Percentiles rank a stretch among this genome's conserved stretches.
Evolutionary conservation across 257 asterid genomes (phyloP).

Genomic region (Verbena officinalis): DNA sequence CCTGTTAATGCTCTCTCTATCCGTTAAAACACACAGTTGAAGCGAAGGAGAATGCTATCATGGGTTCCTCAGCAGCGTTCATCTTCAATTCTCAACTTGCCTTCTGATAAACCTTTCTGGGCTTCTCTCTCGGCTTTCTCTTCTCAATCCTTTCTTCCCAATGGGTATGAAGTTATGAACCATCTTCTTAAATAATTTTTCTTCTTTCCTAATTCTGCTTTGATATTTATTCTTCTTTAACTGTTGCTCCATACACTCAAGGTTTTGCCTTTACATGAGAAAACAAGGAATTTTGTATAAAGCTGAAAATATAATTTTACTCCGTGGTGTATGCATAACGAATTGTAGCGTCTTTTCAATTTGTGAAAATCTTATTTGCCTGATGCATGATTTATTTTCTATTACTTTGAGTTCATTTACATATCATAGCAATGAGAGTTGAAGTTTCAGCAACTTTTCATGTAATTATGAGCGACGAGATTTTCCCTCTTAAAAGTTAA

Average conservation of each 20-base stretch:
- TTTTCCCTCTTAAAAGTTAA: not conserved
- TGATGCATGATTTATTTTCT: slow-evolving; percentile 4
- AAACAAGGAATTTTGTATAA: not conserved
- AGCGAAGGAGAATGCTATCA: slow-evolving; percentile 33
- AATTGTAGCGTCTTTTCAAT: not conserved
- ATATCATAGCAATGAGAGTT: not conserved
- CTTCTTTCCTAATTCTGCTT: not conserved
- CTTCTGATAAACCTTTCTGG: slow-evolving; percentile 26
- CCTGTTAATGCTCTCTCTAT: too few species aligned
- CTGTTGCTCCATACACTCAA: not conserved
- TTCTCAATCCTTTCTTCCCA: slow-evolving; percentile 38
- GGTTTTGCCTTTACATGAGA: not conserved
- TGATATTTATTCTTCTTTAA: not conserved
- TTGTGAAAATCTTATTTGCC: not conserved
- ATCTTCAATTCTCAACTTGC: slow-evolving; percentile 35
- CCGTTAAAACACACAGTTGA: not conserved
- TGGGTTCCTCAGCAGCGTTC: slow-evolving; percentile 38
- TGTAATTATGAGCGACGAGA: not conserved
- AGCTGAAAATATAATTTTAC: not conserved
- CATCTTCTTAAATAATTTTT: slow-evolving; percentile 12
- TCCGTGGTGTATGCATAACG: not conserved
- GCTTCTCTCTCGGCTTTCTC: slow-evolving; percentile 40
- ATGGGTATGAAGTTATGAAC: slow-evolving; percentile 34
- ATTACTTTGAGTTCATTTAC: slow-evolving; percentile 3
- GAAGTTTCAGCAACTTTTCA: not conserved